Conservation (phyloP, 78 protist species). For the Polysphondylium violaceum region DNA sequence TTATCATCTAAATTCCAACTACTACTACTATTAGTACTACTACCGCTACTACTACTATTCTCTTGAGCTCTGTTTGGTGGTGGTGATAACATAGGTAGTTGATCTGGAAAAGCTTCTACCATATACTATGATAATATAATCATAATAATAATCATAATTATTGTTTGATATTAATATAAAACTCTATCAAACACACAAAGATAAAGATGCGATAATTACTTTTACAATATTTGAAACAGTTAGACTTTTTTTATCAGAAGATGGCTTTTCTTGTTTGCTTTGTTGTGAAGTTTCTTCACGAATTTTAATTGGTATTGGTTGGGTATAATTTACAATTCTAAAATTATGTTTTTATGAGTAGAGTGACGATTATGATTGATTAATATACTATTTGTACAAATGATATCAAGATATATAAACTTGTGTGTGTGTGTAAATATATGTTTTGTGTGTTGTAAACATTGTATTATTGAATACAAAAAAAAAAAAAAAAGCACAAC, state of each 20-base stretch:
- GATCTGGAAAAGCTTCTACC: no score
- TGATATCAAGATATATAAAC: no score
- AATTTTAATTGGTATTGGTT: not conserved
- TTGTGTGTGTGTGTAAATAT: no score
- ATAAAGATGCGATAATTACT: not conserved
- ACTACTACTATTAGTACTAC: not conserved
- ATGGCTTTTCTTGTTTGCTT: not conserved
- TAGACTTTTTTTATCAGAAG: not conserved
- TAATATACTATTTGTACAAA: no score
- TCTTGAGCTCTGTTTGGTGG: not conserved
- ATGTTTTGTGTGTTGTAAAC: no score
- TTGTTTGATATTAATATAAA: no score
- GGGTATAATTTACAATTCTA: not conserved
- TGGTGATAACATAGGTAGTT: slow-evolving; percentile 17
- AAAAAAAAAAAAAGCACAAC: no score
- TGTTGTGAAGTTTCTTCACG: not conserved
- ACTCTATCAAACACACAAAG: no score
- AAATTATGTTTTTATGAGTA: not conserved
- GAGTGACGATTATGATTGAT: not conserved
- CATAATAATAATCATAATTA: no score
- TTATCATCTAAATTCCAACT: not conserved
- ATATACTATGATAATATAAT: no score
- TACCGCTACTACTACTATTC: not conserved
- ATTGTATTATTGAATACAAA: no score
- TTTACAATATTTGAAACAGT: not conserved